These are phyloP conservation scores for Cryphonectria parasitica DNA, from an alignment of 2,329 filamentous ascomycete genomes.

Conservation along the genomic window DNA sequence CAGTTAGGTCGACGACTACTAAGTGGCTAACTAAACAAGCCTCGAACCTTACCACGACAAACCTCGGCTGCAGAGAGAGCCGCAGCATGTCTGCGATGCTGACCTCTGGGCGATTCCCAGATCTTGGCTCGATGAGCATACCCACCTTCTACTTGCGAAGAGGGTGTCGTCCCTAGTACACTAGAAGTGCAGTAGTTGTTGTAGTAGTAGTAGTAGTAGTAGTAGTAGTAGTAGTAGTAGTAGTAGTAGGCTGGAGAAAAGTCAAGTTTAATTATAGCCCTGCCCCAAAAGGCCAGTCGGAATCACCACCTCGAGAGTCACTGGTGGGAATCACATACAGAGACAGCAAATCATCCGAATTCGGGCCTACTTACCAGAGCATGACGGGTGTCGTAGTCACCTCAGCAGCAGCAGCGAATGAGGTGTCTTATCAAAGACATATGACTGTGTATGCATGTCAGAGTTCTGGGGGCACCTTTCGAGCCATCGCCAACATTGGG, in stretches of 20 bases:
- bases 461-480: not conserved
- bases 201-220: not conserved
- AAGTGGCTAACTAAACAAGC: not conserved
- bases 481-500: not conserved
- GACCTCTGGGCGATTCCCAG: not conserved
- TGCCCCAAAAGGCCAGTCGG: not conserved
- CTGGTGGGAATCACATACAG: not conserved
- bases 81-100: not conserved
- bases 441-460: constrained; percentile 2
- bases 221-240: not conserved
- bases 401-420: constrained; percentile 17
- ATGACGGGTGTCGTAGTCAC: not conserved
- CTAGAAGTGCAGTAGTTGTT: not conserved
- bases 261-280: not conserved
- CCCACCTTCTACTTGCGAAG: not conserved
- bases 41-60: not conserved
- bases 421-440: not conserved
- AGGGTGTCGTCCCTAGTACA: not conserved
- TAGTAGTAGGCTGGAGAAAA: not conserved
- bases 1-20: not conserved
- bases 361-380: constrained; percentile 10
- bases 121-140: not conserved
- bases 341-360: not conserved
- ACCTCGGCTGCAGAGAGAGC: not conserved
- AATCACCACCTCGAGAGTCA: not conserved